A percentile compares a stretch with the other conserved stretches of the same genome.
These are phyloP conservation scores for Coelomomyces lativittatus DNA, from an alignment of 371 early-diverging fungal species.

Conservation along the genomic window DNA sequence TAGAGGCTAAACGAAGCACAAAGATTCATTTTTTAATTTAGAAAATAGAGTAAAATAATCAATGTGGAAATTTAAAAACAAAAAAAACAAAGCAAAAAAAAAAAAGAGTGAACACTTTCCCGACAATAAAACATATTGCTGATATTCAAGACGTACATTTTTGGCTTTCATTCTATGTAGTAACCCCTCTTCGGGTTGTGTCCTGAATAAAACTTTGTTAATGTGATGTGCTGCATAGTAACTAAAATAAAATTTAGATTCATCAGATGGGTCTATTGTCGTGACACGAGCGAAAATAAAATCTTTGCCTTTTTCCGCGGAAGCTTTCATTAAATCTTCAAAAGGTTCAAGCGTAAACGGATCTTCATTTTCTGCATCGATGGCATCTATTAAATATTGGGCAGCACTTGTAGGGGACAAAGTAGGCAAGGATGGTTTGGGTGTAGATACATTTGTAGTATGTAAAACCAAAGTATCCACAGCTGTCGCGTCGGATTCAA, in stretches of 20 bases:
- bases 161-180: slow-evolving; percentile 64
- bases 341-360: slow-evolving; percentile 65
- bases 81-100: not conserved
- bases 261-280: slow-evolving; percentile 48
- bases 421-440: not conserved
- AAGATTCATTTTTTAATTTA: not conserved
- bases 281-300: slow-evolving; percentile 61
- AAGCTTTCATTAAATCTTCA: slow-evolving; percentile 32
- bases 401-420: slow-evolving; percentile 2
- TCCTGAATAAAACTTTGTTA: slow-evolving; percentile 58
- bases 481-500: not conserved
- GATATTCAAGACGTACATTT: slow-evolving; percentile 45
- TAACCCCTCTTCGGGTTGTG: slow-evolving; percentile 49
- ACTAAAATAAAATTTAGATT: slow-evolving; percentile 23
- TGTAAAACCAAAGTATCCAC: slow-evolving; percentile 3
- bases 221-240: slow-evolving; percentile 64
- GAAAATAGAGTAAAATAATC: not conserved
- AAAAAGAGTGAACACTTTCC: not conserved
- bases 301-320: slow-evolving; percentile 44
- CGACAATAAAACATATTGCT: no score
- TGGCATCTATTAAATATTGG: slow-evolving; percentile 13
- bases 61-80: not conserved
- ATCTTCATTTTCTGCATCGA: slow-evolving; percentile 44
- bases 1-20: slow-evolving; percentile 23
- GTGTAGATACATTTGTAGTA: slow-evolving; percentile 1